These are phyloP conservation scores for Amauroascus verrucosus DNA, from an alignment of 2,329 filamentous ascomycete genomes.

Conservation along the genomic window DNA sequence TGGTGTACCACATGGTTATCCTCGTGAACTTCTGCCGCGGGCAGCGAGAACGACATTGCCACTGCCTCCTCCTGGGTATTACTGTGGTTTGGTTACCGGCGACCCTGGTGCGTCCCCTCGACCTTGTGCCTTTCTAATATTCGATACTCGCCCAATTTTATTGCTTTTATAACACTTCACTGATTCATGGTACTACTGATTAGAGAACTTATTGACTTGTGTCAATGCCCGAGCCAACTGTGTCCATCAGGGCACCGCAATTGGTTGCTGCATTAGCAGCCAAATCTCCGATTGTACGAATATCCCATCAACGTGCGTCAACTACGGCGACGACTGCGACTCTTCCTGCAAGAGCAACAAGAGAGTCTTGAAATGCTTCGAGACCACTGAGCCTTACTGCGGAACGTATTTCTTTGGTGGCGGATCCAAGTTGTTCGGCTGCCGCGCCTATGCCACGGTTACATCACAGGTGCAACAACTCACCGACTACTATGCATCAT, in stretches of 20 bases:
- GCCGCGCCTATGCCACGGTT: constrained; percentile 12
- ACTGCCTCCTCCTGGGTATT: constrained; percentile 16
- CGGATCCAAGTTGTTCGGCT: constrained; percentile 14
- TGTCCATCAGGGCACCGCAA: constrained; percentile 14
- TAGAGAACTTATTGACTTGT: constrained; percentile 17
- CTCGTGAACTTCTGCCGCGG: constrained; percentile 14
- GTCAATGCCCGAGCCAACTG: constrained; percentile 16
- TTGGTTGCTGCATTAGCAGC: constrained; percentile 17
- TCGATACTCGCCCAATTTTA: not conserved
- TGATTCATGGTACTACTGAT: not conserved
- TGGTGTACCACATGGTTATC: constrained; percentile 12
- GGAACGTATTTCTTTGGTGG: constrained; percentile 16
- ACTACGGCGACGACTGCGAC: constrained; percentile 14
- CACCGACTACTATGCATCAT: constrained; percentile 16
- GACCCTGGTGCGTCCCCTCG: constrained; percentile 15
- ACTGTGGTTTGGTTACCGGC: constrained; percentile 17
- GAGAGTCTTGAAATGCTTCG: constrained; percentile 11
- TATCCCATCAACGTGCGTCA: constrained; percentile 15
- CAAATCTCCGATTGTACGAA: constrained; percentile 15
- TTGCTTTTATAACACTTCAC: not conserved
- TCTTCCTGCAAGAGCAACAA: constrained; percentile 8
- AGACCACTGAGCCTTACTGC: constrained; percentile 16
- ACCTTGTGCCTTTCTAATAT: not conserved
- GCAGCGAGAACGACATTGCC: constrained; percentile 7
- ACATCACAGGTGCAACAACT: constrained; percentile 14